These are phyloP conservation scores for Cadophora malorum DNA, from an alignment of 2,329 filamentous ascomycete genomes.

Conservation along the genomic window DNA sequence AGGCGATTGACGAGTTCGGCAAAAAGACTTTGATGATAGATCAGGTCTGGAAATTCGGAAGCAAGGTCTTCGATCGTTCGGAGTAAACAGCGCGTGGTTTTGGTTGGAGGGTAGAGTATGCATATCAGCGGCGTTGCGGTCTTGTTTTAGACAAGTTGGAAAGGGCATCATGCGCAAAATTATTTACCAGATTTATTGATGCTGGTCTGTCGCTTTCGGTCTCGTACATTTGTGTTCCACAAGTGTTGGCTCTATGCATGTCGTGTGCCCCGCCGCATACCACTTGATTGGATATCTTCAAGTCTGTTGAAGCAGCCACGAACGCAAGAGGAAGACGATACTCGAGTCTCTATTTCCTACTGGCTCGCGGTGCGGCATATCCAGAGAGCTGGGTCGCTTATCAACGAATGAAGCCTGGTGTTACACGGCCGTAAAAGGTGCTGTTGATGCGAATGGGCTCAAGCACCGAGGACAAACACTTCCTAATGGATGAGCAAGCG, in stretches of 20 bases:
- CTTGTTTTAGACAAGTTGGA: slow-evolving; percentile 1
- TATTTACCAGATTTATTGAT: not conserved
- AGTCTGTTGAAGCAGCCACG: not conserved
- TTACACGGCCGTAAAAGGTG: not conserved
- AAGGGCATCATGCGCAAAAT: not conserved
- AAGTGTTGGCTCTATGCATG: not conserved
- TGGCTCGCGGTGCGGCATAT: not conserved
- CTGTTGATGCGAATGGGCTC: not conserved
- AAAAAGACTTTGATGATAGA: slow-evolving; percentile 53
- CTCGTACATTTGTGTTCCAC: not conserved
- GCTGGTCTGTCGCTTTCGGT: slow-evolving; percentile 3
- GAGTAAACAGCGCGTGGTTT: slow-evolving; percentile 9
- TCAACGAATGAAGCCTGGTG: slow-evolving; percentile 2
- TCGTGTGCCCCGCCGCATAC: not conserved
- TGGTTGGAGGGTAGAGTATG: slow-evolving; percentile 8
- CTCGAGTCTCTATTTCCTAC: not conserved
- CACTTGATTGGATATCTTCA: not conserved
- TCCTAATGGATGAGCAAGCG: not conserved
- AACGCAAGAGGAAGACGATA: not conserved
- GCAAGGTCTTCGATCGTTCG: slow-evolving; percentile 27
- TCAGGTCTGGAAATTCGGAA: slow-evolving; percentile 43
- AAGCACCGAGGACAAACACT: not conserved
- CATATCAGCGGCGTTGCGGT: slow-evolving; percentile 1
- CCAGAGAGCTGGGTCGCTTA: not conserved
- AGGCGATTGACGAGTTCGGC: slow-evolving; percentile 53